These are phyloP conservation scores for Xerophyta viscosa DNA, from an alignment of 106 monocot genomes.

Conservation along the genomic window DNA sequence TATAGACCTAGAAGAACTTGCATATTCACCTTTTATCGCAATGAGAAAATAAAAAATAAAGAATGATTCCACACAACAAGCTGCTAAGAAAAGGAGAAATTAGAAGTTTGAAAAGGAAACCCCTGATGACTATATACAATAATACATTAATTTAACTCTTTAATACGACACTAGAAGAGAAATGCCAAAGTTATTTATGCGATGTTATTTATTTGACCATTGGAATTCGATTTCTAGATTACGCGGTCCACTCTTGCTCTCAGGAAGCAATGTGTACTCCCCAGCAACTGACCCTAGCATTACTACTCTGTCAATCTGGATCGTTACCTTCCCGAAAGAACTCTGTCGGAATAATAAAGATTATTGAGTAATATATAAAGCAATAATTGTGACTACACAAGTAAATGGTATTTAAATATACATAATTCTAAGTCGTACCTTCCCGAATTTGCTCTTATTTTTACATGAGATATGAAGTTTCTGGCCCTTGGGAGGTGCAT, in stretches of 20 bases:
- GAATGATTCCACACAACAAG: constrained; percentile 23
- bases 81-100: not conserved
- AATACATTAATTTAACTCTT: constrained; percentile 11
- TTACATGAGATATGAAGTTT: constrained; percentile 99
- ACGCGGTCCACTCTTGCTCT: constrained; percentile 82
- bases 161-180: not conserved
- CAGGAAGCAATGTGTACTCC: constrained; percentile 85
- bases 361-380: not conserved
- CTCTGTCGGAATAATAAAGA: constrained; percentile 34
- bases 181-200: not conserved
- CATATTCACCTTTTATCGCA: no score
- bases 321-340: constrained; percentile 94
- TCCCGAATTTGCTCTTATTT: constrained; percentile 99
- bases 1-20: no score
- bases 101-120: not conserved
- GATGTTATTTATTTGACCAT: constrained; percentile 86
- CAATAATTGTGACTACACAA: not conserved
- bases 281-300: constrained; percentile 94
- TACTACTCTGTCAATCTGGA: constrained; percentile 95
- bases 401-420: not conserved
- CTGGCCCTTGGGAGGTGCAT: constrained; percentile 93
- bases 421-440: constrained; percentile 36
- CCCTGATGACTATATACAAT: constrained; percentile 38
- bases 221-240: constrained; percentile 97
- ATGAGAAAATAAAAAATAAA: constrained; percentile 31